These are phyloP conservation scores for Solanum hybrid DNA, from an alignment of 305 asterid species.

Conservation along the genomic window DNA sequence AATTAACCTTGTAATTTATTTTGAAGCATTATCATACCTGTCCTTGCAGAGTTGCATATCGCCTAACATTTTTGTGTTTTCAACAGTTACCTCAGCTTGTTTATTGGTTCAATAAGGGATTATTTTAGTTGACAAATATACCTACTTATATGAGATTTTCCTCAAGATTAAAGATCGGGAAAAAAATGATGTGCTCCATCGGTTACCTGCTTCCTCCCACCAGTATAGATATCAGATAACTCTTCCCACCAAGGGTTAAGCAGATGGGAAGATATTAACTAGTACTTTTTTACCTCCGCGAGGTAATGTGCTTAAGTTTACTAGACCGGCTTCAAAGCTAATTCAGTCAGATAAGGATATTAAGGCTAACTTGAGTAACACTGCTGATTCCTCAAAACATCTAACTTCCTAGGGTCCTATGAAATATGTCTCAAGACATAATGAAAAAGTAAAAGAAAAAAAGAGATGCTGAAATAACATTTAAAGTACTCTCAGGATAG, in stretches of 20 bases:
- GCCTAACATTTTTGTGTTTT: not conserved
- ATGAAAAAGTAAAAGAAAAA: not conserved
- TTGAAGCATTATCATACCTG: not conserved
- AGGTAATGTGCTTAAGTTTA: not conserved
- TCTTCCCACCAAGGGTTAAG: not conserved
- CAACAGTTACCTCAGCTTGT: not conserved
- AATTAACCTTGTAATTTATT: not conserved
- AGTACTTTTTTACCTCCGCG: not conserved
- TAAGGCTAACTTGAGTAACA: not conserved
- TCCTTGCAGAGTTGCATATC: not conserved
- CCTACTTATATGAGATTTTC: not conserved
- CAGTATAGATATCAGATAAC: not conserved
- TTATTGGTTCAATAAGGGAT: not conserved
- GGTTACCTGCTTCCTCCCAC: not conserved
- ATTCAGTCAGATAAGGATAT: not conserved
- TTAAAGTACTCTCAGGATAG: not conserved
- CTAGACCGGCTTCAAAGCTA: constrained; percentile 1
- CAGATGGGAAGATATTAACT: not conserved
- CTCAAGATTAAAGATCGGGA: not conserved
- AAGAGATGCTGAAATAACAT: not conserved
- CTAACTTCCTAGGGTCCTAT: not conserved
- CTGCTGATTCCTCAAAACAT: constrained; percentile 2
- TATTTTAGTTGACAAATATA: not conserved
- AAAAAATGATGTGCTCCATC: not conserved
- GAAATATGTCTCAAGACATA: not conserved